A percentile compares a stretch with the other conserved stretches of the same genome.
These are phyloP conservation scores for Talaromyces sp. DNA, from an alignment of 2,329 filamentous ascomycete genomes.

Conservation along the genomic window DNA sequence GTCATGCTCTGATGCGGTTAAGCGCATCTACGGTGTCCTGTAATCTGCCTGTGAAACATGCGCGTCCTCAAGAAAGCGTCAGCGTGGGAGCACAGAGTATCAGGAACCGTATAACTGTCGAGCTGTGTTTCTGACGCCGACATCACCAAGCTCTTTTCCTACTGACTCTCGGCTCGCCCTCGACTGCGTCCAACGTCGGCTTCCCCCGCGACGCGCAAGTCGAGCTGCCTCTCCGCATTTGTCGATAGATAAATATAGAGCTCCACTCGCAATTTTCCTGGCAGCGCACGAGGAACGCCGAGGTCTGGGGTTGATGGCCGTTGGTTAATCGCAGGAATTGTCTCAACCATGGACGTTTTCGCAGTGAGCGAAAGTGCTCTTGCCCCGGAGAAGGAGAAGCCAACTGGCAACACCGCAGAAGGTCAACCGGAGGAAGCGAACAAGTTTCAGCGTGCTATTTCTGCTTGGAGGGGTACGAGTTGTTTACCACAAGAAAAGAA, in stretches of 20 bases:
- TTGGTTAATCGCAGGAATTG: neutral
- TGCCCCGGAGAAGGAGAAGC: slow-evolving; percentile 21
- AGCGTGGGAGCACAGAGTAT: neutral
- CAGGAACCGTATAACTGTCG: neutral
- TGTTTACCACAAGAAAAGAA: neutral
- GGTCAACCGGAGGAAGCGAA: slow-evolving; percentile 59
- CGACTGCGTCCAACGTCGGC: slow-evolving; percentile 27
- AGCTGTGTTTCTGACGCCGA: neutral
- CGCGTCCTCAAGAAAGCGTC: neutral
- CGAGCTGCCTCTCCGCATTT: slow-evolving; percentile 10
- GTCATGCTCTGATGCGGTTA: slow-evolving; percentile 7
- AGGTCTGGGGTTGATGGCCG: neutral
- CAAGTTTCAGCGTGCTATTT: slow-evolving; percentile 95
- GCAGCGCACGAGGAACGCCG: neutral
- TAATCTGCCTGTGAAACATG: neutral
- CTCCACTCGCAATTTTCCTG: neutral
- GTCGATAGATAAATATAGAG: slow-evolving; percentile 3
- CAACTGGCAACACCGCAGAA: slow-evolving; percentile 20
- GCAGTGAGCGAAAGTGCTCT: slow-evolving; percentile 36
- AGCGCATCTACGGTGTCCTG: neutral
- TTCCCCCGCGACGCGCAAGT: slow-evolving; percentile 23
- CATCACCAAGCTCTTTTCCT: neutral
- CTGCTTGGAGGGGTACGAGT: slow-evolving; percentile 84
- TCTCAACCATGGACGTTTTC: slow-evolving; percentile 36
- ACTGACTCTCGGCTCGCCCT: neutral